Evolutionary conservation across 1,139 yeast species (phyloP), one percentile per base, ranked within the genome.

Genomic region (Pichia cactophila): DNA sequence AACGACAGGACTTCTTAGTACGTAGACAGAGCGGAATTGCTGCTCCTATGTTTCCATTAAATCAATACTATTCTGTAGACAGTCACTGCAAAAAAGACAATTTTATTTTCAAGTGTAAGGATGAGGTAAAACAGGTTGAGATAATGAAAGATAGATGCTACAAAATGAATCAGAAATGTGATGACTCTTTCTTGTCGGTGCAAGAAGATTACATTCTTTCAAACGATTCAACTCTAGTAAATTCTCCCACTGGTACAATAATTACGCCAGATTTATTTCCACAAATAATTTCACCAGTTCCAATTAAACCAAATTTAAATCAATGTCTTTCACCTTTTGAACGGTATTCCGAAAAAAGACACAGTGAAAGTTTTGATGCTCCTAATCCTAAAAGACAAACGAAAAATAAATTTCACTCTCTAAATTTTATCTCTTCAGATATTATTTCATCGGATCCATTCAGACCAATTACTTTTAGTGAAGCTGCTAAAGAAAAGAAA

Each of bases 381-480:
- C 23, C 20, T 2, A 16, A 10, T 16, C 23, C 38, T 6, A 35
- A 35, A 14, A 20, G 38, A 16, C 38, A 35, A 35, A 9, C 38
- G 3, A 16, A 4, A 5, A 8, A 8, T 16, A 8, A 35, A 2
- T 3, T 17, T 16, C 38, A 31, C 7, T 31, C 20, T 16, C 16
- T 10, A 7, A 39, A 16, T 7, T 40, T 20, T 26, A 40, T 45
- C 8, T 45, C 47, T 12, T 45, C 47, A 5, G 44, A 45, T 37
- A 33, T 45, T 26, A 40, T 45, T 14, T 45, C 47, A 10, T 41
- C 44, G 2, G 47, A 45, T 14, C n/a, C 35, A 2, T 31, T 31
- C 7, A 12, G n/a, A 31, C n/a, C 14, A 3, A 14, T 31, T 31
- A 5, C n/a, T 31, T 31, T 31, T 2, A 31, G 12, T 31, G 35